Evolutionary conservation across 2,329 filamentous ascomycete species (phyloP), one percentile per base, ranked within the genome.

Genomic region (Penicillium sp.): DNA sequence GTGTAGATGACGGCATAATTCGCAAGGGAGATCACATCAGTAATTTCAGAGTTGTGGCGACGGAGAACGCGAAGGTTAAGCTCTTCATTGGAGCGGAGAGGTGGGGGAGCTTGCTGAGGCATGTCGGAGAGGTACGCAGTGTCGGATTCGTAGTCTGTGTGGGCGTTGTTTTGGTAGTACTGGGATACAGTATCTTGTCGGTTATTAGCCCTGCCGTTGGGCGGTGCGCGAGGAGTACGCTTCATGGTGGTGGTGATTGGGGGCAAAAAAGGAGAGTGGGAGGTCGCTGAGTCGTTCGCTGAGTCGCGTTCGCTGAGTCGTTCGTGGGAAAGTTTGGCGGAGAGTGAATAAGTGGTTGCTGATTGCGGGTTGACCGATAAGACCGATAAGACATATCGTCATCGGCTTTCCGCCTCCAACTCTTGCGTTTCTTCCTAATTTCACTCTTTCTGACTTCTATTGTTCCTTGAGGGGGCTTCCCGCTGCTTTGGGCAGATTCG

Each of bases 1-100:
- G 84, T 84, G 80, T 97, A 98, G 63, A 97, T 84, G 35, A 95
- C 90, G 26, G 90, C 90, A 68, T 93, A 96, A 31, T 90, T 88
- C 6, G 91, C 91, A 64, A 95, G 89, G 61, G 89, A 88, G 62
- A 91, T 81, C 70, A 97, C 91, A 52, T 82, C 79, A 57, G 81
- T 80, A 62, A 97, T 86, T 56, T 85, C 83, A 31, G 91, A 90
- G 57, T 91, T 85, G 77, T 96, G 90, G 64, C 91, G 90, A 57
- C 84, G 87, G 35, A 98, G 82, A 39, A 97, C 93, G 48, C 86
- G 82, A 63, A 96, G 82, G 79, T 98, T 98, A 69, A 98, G 87
- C 64, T 96, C 89, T 54, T 89, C 90, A 74, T 93, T 95, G 61
- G 88, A 88, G 63, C 90, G 87, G 7, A 67, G 62, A 35, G 77